Conservation (phyloP, 139 green algal genomes). For the Chlorella sp. region DNA sequence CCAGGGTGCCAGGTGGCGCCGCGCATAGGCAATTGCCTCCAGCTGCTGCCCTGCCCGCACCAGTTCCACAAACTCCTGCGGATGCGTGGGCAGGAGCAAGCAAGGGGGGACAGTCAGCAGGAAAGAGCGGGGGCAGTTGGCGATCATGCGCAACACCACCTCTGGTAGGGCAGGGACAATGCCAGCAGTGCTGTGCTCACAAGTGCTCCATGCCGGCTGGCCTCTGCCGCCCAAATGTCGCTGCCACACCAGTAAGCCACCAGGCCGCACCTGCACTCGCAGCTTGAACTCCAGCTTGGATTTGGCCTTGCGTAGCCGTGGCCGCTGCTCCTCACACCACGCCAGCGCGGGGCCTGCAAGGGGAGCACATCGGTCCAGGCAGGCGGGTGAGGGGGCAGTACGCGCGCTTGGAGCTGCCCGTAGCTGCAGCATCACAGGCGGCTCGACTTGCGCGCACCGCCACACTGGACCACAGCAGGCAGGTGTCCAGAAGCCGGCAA, state of each 20-base stretch:
- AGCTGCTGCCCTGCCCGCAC: conserved; percentile 68
- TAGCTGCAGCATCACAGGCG: too few relatives aligned
- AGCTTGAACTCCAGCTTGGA: conserved; percentile 93
- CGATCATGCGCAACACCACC: too few relatives aligned
- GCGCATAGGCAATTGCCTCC: conserved; percentile 86
- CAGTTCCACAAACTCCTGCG: conserved; percentile 95
- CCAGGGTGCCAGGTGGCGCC: conserved; percentile 79
- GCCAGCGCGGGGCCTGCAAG: conserved; percentile 64
- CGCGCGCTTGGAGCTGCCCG: too few relatives aligned
- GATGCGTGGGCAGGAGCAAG: not conserved
- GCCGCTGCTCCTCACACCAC: conserved; percentile 83
- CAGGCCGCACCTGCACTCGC: conserved; percentile 60
- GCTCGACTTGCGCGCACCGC: too few relatives aligned
- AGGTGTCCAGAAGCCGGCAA: too few relatives aligned
- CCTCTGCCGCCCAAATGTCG: too few relatives aligned
- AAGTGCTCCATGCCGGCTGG: too few relatives aligned
- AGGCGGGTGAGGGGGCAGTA: too few relatives aligned
- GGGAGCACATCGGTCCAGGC: too few relatives aligned
- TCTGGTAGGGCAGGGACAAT: too few relatives aligned
- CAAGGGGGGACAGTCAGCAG: not conserved
- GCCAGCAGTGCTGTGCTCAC: too few relatives aligned
- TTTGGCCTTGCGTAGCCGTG: conserved; percentile 79
- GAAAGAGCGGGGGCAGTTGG: not conserved
- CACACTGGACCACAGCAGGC: too few relatives aligned
- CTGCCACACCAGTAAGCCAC: not conserved